Conservation (phyloP, 352 stramenopile species). For the Phytophthora boehmeriae region DNA sequence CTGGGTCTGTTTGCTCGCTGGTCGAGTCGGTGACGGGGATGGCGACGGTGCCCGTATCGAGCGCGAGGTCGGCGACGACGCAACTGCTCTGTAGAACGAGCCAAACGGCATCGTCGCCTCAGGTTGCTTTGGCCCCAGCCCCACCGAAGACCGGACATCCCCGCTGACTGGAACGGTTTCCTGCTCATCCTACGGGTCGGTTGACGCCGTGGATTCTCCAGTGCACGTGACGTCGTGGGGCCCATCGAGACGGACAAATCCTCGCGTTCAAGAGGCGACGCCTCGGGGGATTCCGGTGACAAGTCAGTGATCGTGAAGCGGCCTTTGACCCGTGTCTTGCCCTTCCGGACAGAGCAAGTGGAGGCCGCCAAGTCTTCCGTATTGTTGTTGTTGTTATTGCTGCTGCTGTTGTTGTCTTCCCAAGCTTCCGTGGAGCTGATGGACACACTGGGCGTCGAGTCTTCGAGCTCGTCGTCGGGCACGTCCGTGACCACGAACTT, state of each 20-base stretch:
- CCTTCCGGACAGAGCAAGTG: constrained; percentile 35
- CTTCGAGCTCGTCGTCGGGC: constrained; percentile 48
- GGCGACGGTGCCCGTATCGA: constrained; percentile 17
- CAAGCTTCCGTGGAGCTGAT: constrained; percentile 5
- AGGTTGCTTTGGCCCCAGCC: constrained; percentile 6
- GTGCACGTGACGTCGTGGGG: constrained; percentile 14
- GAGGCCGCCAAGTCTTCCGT: constrained; percentile 26
- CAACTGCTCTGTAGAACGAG: constrained; percentile 22
- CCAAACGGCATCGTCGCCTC: constrained; percentile 25
- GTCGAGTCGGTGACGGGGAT: constrained; percentile 24
- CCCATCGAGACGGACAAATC: constrained; percentile 35
- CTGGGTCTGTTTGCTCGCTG: constrained; percentile 45
- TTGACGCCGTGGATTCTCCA: constrained; percentile 21
- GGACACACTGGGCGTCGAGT: constrained; percentile 2
- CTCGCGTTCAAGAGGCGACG: constrained; percentile 26
- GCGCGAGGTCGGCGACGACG: constrained; percentile 23
- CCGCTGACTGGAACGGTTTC: constrained; percentile 35
- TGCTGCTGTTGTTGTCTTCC: constrained; percentile 18
- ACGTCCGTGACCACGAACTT: constrained; percentile 82
- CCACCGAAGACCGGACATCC: constrained; percentile 29
- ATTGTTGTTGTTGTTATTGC: constrained; percentile 20
- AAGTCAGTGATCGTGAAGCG: constrained; percentile 87
- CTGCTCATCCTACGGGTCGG: constrained; percentile 23
- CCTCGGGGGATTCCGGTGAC: constrained; percentile 60
- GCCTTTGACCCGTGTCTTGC: constrained; percentile 74